phyloP scores from a whole-genome alignment of 208 protist genomes.

The Acanthamoeba royreba region DNA sequence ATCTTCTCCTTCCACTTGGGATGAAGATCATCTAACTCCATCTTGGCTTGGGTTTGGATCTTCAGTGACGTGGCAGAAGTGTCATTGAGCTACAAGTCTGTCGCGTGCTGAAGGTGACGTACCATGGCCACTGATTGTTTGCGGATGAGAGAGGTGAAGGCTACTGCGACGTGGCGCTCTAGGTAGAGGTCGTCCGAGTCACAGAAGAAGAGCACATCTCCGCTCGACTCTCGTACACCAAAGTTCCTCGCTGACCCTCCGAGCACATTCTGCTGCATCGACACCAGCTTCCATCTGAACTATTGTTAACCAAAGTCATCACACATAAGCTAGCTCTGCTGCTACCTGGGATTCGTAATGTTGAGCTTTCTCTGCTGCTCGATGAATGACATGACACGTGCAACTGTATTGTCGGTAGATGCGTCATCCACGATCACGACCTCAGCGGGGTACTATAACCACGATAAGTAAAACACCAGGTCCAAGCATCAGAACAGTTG shows the following conservation, averaged over 20 bases:
- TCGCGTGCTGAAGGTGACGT: too few relatives aligned
- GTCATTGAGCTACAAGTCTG: not conserved
- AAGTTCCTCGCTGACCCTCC: not conserved
- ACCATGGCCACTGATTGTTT: not conserved
- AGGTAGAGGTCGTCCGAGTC: conserved; percentile 23
- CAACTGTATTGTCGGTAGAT: not conserved
- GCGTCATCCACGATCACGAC: conserved; percentile 36
- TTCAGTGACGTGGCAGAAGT: not conserved
- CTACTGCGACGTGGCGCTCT: not conserved
- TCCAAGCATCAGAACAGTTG: not conserved
- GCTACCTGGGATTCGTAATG: not conserved
- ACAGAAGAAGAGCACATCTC: not conserved
- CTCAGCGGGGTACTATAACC: not conserved
- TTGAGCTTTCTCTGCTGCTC: not conserved
- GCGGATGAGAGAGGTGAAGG: not conserved
- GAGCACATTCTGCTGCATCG: not conserved
- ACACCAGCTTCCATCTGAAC: not conserved
- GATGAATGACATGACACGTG: conserved; percentile 4
- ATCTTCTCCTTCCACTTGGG: conserved; percentile 9
- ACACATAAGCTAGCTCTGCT: not conserved
- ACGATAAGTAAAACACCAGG: not conserved
- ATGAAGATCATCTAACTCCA: not conserved
- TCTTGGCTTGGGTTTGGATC: conserved; percentile 4
- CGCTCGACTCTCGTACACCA: not conserved
- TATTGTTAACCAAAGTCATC: not conserved